A percentile compares a stretch with the other conserved stretches of the same genome.
Evolutionary conservation across 129 eudicot genomes (phyloP).

Genomic region (Flaveria linearis): DNA sequence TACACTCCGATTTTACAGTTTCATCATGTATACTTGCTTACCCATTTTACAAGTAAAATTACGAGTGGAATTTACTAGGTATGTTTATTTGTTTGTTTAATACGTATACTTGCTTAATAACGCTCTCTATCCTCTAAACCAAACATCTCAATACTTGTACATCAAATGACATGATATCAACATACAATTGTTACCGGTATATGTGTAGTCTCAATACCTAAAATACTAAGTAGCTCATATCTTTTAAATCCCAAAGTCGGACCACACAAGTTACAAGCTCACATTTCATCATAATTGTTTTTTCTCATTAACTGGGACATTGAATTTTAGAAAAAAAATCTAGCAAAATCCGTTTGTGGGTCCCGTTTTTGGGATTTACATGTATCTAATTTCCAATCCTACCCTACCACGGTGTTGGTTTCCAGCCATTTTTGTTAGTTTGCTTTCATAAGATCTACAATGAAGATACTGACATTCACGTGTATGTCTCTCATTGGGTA

Average conservation of each 20-base stretch:
- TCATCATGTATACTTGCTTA: too few relatives aligned
- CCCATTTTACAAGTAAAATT: too few relatives aligned
- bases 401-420: slow-evolving; percentile 21
- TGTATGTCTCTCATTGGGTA: slow-evolving; percentile 15
- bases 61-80: too few relatives aligned
- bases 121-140: too few relatives aligned
- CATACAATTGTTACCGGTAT: background rate
- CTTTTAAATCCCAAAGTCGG: too few relatives aligned
- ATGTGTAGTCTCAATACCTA: too few relatives aligned
- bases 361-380: slow-evolving; percentile 18
- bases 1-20: too few relatives aligned
- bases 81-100: too few relatives aligned
- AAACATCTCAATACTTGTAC: too few relatives aligned
- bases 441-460: slow-evolving; percentile 22
- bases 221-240: too few relatives aligned
- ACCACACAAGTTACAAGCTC: background rate
- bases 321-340: background rate
- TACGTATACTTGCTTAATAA: too few relatives aligned
- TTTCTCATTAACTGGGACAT: background rate
- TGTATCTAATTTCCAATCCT: slow-evolving; percentile 7
- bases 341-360: slow-evolving; percentile 36
- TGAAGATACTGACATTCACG: slow-evolving; percentile 10
- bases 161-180: too few relatives aligned
- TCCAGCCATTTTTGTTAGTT: slow-evolving; percentile 19
- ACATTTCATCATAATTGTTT: background rate